Evolutionary conservation across 2,329 filamentous ascomycete species (phyloP), one percentile per base, ranked within the genome.

Genomic region (Parascedosporium putredinis): DNA sequence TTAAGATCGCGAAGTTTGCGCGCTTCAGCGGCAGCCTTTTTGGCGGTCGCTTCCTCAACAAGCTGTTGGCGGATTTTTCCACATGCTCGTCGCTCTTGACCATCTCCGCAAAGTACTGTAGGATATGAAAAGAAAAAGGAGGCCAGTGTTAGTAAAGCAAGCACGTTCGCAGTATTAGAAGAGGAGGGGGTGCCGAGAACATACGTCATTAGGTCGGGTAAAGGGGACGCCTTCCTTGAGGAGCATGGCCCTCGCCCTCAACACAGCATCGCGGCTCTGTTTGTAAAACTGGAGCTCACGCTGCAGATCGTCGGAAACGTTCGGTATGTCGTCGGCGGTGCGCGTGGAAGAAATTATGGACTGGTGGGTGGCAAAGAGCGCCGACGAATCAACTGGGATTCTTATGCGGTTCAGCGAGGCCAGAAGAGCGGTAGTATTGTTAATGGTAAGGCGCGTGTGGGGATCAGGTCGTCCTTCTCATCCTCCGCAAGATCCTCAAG

Each of bases 1-100:
- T 96, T 97, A 60, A 97, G 75, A 66, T 98, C 93, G 55, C 93
- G 78, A 72, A 91, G 84, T 70, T 89, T 89, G 64, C 89, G 81
- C 5, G 93, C 93, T 67, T 98, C 93, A 22, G 86, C 83, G 24
- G 88, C 79, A 1, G 93, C 91, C 74, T 95, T 95, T 76, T 95
- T 95, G 54, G 81, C 76, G 9, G 91, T 87, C 0, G 91, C 93
- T 62, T 94, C 88, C 61, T 97, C 90, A 54, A 95, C 78, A 60
- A 97, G 73, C 76, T 94, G 95, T 61, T 84, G 81, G 75, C 94
- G 94, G 64, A 98, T 87, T 75, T 87, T 64, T 87, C 87, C 93
- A 98, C 98, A 67, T 96, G 93, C 60, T 94, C 91, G 64, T 98
- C 93, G 61, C 84, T 88, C 79, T 97, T 97, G 61, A 96, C 84